These are phyloP conservation scores for Mortierella sp. DNA, from an alignment of 371 early-diverging fungal species.

Conservation along the genomic window DNA sequence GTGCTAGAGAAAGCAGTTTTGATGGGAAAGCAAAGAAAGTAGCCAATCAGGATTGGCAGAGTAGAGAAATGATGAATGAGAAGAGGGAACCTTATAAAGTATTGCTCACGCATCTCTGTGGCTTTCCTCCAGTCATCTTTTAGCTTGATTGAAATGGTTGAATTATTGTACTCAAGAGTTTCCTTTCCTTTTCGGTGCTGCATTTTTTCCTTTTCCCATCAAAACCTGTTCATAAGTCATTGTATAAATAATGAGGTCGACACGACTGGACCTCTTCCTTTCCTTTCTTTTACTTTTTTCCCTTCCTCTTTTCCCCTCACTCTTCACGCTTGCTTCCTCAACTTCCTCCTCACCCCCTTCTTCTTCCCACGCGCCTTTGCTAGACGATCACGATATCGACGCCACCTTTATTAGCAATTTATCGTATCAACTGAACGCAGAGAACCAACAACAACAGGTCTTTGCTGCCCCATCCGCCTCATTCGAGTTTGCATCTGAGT, in stretches of 20 bases:
- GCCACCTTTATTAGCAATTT: constrained; percentile 6
- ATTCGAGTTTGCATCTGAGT: constrained; percentile 10
- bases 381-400: constrained; percentile 6
- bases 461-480: constrained; percentile 22
- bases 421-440: constrained; percentile 5
- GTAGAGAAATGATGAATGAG: neutral
- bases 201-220: constrained; percentile 15
- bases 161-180: neutral
- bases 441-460: constrained; percentile 32
- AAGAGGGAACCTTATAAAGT: neutral
- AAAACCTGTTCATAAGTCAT: neutral
- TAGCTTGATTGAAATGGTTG: neutral
- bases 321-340: neutral
- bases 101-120: neutral
- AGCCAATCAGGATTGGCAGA: neutral
- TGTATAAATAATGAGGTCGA: constrained; percentile 26
- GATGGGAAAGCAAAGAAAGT: neutral
- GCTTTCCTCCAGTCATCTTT: neutral
- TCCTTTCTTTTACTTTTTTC: constrained; percentile 8
- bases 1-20: too few relatives aligned
- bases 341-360: constrained; percentile 16
- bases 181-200: constrained; percentile 17
- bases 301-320: constrained; percentile 3
- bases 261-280: constrained; percentile 13
- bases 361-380: neutral